Percentiles rank a stretch among this genome's conserved stretches.
Evolutionary conservation across 768 basidiomycete genomes (phyloP).

Genomic region (Chiua virens): DNA sequence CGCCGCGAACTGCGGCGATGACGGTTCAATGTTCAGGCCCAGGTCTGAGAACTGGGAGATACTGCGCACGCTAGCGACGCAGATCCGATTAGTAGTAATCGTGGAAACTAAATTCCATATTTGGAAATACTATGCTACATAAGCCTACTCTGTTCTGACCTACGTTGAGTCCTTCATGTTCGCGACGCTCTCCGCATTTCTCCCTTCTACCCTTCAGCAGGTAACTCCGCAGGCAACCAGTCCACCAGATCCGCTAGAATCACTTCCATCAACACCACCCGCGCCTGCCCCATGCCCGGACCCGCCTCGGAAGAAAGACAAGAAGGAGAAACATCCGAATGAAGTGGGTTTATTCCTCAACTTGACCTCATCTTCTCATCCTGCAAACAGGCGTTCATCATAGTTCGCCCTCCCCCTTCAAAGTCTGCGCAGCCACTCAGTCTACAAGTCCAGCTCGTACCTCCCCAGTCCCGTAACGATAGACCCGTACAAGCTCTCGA

Average conservation of each 20-base stretch:
- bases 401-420: conserved; percentile 87
- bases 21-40: no score
- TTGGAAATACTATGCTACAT: conserved; percentile 4
- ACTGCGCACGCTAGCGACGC: no score
- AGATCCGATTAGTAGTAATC: no score
- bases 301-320: conserved; percentile 47
- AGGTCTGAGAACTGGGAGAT: no score
- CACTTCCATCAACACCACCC: conserved; percentile 8
- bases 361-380: conserved; percentile 7
- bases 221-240: conserved; percentile 17
- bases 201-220: conserved; percentile 52
- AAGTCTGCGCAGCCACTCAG: conserved; percentile 86
- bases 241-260: conserved; percentile 19
- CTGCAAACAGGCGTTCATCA: conserved; percentile 72
- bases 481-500: conserved; percentile 48
- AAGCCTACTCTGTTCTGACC: conserved; percentile 7
- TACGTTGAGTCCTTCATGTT: conserved; percentile 40
- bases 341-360: conserved; percentile 40
- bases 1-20: no score
- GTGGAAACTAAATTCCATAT: conserved; percentile 15
- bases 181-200: conserved; percentile 49
- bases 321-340: conserved; percentile 42
- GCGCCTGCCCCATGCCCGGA: conserved; percentile 21
- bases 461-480: conserved; percentile 46
- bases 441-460: conserved; percentile 89